These are phyloP conservation scores for Paspalum vaginatum DNA, from an alignment of 176 grass and related monocot genomes.

Conservation along the genomic window DNA sequence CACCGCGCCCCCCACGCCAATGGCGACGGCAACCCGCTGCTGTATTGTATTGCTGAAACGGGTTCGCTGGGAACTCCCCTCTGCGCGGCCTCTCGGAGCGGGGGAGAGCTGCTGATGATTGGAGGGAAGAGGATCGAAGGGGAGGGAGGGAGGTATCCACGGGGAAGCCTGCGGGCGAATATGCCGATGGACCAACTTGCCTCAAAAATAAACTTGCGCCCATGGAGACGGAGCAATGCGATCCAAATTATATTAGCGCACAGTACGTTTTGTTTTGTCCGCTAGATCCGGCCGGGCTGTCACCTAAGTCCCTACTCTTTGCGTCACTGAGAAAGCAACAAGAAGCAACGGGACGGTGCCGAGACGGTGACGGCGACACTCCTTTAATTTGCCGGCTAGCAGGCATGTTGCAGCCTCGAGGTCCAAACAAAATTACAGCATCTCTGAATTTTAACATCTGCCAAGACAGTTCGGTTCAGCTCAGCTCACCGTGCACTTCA, in stretches of 20 bases:
- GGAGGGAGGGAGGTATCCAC: background rate
- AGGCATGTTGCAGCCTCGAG: background rate
- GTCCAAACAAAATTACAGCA: background rate
- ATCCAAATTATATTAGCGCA: background rate
- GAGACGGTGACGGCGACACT: background rate
- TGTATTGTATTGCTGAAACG: background rate
- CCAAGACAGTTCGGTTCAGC: too few species aligned
- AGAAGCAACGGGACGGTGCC: conserved; percentile 8
- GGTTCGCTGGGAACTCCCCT: too few species aligned
- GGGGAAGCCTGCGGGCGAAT: conserved; percentile 33
- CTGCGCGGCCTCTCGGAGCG: background rate
- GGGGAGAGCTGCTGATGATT: background rate
- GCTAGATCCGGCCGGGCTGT: background rate
- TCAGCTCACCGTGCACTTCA: too few species aligned
- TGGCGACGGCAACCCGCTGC: background rate
- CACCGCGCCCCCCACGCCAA: background rate
- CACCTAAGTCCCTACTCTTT: background rate
- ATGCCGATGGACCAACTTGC: conserved; percentile 12
- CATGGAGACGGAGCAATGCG: background rate
- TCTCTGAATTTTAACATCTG: too few species aligned
- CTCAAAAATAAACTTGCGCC: background rate
- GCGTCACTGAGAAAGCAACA: background rate
- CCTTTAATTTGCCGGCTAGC: background rate
- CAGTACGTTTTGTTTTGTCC: background rate
- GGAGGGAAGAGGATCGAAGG: background rate